These are phyloP conservation scores for Arthrobotrys sphaeroides DNA, from an alignment of 2,329 filamentous ascomycete genomes.

Conservation along the genomic window DNA sequence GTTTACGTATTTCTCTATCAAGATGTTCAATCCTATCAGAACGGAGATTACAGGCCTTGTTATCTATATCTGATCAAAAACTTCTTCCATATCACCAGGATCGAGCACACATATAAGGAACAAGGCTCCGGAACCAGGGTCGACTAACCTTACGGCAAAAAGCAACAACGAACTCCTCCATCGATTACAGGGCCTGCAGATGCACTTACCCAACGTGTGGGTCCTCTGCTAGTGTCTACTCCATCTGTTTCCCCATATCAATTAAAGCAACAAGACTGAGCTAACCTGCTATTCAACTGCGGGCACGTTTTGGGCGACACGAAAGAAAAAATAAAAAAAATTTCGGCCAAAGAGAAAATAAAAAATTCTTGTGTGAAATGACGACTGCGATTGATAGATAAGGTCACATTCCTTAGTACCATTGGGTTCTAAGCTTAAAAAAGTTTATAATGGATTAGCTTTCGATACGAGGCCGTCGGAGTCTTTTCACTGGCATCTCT, in stretches of 20 bases:
- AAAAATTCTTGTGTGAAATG: conserved; percentile 47
- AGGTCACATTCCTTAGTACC: conserved; percentile 50
- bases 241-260: conserved; percentile 54
- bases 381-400: conserved; percentile 52
- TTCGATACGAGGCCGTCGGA: conserved; percentile 50
- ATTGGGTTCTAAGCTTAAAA: conserved; percentile 16
- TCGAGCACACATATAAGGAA: conserved; percentile 46
- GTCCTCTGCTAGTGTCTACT: conserved; percentile 43
- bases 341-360: neutral
- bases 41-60: conserved; percentile 44
- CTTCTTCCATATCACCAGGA: conserved; percentile 46
- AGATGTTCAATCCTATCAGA: conserved; percentile 30
- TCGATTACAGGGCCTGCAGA: conserved; percentile 49
- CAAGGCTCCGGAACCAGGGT: conserved; percentile 51
- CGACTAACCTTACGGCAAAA: conserved; percentile 53
- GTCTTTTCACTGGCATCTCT: conserved; percentile 43
- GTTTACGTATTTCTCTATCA: conserved; percentile 40
- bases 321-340: conserved; percentile 29
- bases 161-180: conserved; percentile 53
- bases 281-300: conserved; percentile 37
- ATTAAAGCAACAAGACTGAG: conserved; percentile 16
- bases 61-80: conserved; percentile 51
- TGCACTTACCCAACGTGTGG: conserved; percentile 53
- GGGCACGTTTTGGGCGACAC: conserved; percentile 49
- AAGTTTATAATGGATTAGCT: conserved; percentile 42